These are phyloP conservation scores for Ormosia emarginata DNA, from an alignment of 306 rosid genomes.

Conservation along the genomic window DNA sequence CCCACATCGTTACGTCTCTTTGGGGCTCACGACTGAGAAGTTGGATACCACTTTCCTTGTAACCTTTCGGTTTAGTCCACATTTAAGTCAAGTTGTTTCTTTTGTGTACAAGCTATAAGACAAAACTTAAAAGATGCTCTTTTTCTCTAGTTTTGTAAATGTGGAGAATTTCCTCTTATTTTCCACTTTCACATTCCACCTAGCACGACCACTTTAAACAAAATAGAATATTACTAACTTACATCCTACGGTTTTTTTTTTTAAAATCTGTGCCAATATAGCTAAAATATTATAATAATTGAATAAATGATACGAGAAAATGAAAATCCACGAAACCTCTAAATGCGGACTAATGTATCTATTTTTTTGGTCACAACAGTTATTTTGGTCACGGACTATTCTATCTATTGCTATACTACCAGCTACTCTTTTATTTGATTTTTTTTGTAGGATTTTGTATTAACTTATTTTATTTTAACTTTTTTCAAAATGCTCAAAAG, in stretches of 20 bases:
- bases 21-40: background rate
- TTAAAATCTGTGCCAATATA: background rate
- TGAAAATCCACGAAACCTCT: background rate
- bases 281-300: background rate
- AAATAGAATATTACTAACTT: background rate
- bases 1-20: slow-evolving; percentile 27
- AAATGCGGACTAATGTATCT: too few relatives aligned
- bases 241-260: background rate
- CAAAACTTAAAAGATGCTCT: background rate
- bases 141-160: background rate
- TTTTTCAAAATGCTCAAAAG: too few relatives aligned
- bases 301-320: background rate
- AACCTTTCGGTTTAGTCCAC: background rate
- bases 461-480: too few relatives aligned
- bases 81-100: background rate
- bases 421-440: too few relatives aligned
- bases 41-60: background rate
- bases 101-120: background rate
- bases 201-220: background rate
- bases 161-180: background rate
- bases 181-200: background rate
- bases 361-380: too few relatives aligned
- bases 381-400: too few relatives aligned
- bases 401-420: too few relatives aligned
- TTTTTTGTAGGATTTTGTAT: too few relatives aligned